Percentiles rank a stretch among this genome's conserved stretches.
Evolutionary conservation across 2,329 filamentous ascomycete species (phyloP).

Genomic region (Colletotrichum siamense): DNA sequence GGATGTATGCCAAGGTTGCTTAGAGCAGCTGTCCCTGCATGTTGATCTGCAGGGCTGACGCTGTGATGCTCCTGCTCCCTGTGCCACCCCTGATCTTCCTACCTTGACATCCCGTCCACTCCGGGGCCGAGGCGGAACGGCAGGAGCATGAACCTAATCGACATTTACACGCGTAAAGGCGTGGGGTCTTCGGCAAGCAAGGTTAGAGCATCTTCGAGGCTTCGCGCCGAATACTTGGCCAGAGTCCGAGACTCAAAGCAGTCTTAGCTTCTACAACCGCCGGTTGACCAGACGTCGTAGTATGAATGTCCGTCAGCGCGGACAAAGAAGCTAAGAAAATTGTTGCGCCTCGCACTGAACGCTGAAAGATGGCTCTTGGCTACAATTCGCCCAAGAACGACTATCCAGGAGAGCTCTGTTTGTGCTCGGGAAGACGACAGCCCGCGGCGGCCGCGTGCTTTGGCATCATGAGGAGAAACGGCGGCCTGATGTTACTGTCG

Average conservation of each 20-base stretch:
- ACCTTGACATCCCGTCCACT: background rate
- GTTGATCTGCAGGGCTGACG: background rate
- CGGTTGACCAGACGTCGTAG: background rate
- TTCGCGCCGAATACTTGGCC: background rate
- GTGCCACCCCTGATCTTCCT: background rate
- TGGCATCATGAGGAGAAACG: background rate
- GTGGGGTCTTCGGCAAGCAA: background rate
- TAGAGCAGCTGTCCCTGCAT: background rate
- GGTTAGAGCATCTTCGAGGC: background rate
- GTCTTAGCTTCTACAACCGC: background rate
- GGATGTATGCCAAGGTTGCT: background rate
- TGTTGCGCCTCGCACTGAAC: background rate
- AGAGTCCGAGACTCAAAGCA: background rate
- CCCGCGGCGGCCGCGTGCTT: background rate
- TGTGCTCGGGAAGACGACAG: background rate
- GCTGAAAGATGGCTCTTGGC: background rate
- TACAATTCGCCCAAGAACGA: background rate
- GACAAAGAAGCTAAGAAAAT: constrained; percentile 1
- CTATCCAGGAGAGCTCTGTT: background rate
- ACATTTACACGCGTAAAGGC: background rate
- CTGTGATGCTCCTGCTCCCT: background rate
- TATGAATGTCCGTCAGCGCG: background rate
- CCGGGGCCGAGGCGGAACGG: background rate
- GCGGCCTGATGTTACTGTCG: background rate
- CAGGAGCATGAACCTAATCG: background rate